A percentile compares a stretch with the other conserved stretches of the same genome.
Conservation (phyloP, 495 filamentous ascomycete species). For the Xanthoparmelia taractica region DNA sequence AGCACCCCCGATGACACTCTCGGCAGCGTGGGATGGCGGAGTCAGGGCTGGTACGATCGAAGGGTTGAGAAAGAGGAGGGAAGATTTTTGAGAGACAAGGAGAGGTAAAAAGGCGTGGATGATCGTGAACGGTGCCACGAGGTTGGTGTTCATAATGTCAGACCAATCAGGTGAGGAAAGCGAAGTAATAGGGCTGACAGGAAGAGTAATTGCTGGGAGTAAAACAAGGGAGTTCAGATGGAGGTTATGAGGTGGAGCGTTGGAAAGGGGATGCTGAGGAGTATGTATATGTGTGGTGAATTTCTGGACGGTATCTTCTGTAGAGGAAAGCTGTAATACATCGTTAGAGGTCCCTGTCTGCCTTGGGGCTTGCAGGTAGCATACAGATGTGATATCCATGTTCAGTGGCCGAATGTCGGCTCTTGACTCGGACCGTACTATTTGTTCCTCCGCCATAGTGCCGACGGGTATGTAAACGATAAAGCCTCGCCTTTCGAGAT, state of each 20-base stretch:
- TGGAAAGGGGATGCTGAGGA: slow-evolving; percentile 62
- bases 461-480: slow-evolving; percentile 84
- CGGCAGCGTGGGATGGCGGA: slow-evolving; percentile 76
- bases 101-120: slow-evolving; percentile 80
- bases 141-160: slow-evolving; percentile 80
- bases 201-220: slow-evolving; percentile 53
- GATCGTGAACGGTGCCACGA: slow-evolving; percentile 85
- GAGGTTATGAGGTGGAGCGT: slow-evolving; percentile 64
- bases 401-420: slow-evolving; percentile 73
- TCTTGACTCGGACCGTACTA: slow-evolving; percentile 64
- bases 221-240: slow-evolving; percentile 70
- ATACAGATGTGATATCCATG: slow-evolving; percentile 72
- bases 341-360: slow-evolving; percentile 26
- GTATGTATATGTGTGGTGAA: slow-evolving; percentile 62
- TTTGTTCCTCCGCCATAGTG: slow-evolving; percentile 70
- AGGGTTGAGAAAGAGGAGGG: slow-evolving; percentile 74
- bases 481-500: slow-evolving; percentile 85
- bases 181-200: slow-evolving; percentile 70
- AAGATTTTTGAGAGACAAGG: slow-evolving; percentile 48
- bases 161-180: slow-evolving; percentile 75
- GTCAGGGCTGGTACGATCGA: slow-evolving; percentile 75
- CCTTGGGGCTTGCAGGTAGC: slow-evolving; percentile 19
- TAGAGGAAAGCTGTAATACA: slow-evolving; percentile 54
- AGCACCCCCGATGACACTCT: slow-evolving; percentile 69
- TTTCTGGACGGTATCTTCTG: slow-evolving; percentile 37